These are phyloP conservation scores for Clausena lansium DNA, from an alignment of 345 rosid species.

Conservation along the genomic window DNA sequence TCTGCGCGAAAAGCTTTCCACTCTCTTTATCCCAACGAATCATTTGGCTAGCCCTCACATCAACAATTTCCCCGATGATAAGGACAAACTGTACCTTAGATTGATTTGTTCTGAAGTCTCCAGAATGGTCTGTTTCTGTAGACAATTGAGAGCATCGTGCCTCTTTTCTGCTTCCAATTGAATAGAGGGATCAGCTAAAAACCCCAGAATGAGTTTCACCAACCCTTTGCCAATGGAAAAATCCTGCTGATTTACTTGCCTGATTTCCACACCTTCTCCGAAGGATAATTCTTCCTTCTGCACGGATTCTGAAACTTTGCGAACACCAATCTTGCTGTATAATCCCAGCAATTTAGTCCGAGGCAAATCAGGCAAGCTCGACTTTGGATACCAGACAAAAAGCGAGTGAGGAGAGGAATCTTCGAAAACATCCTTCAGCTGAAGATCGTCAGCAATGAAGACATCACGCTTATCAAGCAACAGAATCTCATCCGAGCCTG, in stretches of 20 bases:
- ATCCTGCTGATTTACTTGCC: slow-evolving; percentile 19
- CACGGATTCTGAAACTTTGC: slow-evolving; percentile 49
- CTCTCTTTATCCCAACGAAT: slow-evolving; percentile 57
- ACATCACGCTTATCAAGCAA: slow-evolving; percentile 42
- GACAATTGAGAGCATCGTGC: slow-evolving; percentile 38
- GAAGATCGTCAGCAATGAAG: slow-evolving; percentile 71
- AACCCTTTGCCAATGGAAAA: slow-evolving; percentile 36
- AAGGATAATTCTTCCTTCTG: slow-evolving; percentile 35
- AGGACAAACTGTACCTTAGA: slow-evolving; percentile 31
- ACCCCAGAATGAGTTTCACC: slow-evolving; percentile 58
- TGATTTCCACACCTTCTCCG: slow-evolving; percentile 11
- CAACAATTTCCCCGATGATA: slow-evolving; percentile 35
- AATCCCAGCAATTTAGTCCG: slow-evolving; percentile 40
- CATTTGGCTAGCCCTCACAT: slow-evolving; percentile 27
- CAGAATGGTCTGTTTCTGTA: slow-evolving; percentile 31
- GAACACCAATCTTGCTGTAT: slow-evolving; percentile 57
- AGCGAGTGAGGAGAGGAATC: slow-evolving; percentile 26
- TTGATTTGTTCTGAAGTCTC: slow-evolving; percentile 40
- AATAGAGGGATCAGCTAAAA: slow-evolving; percentile 48
- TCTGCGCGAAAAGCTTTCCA: slow-evolving; percentile 41
- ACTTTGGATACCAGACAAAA: slow-evolving; percentile 75
- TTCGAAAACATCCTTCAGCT: slow-evolving; percentile 47
- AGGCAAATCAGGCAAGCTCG: slow-evolving; percentile 40
- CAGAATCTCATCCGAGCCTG: slow-evolving; percentile 31
- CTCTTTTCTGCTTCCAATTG: slow-evolving; percentile 33